phyloP scores from a whole-genome alignment of 306 rosid species.

The Vigna mungo region DNA sequence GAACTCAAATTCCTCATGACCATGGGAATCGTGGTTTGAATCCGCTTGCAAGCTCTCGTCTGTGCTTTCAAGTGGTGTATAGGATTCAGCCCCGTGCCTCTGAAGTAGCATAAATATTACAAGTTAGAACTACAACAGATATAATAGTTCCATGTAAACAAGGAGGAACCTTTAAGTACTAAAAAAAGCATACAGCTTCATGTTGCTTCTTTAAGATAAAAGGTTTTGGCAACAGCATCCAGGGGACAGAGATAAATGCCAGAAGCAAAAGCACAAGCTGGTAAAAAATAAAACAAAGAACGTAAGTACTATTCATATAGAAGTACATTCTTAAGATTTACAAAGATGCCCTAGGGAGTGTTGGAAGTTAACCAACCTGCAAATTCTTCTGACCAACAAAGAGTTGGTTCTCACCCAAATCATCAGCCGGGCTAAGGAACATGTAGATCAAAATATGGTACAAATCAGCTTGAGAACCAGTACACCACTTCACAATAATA shows the following conservation, averaged over 20 bases:
- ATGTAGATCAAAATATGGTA: conserved; percentile 97
- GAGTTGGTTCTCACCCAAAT: conserved; percentile 94
- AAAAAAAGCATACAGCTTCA: conserved; percentile 62
- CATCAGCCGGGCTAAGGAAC: conserved; percentile 94
- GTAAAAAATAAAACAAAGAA: conserved; percentile 39
- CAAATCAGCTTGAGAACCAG: conserved; percentile 93
- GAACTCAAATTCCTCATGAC: conserved; percentile 89
- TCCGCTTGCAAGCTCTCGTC: conserved; percentile 85
- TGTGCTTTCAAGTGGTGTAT: conserved; percentile 65
- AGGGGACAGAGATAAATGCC: conserved; percentile 90
- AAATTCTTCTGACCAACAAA: conserved; percentile 82
- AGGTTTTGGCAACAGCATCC: conserved; percentile 99
- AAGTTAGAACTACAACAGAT: conserved; percentile 49
- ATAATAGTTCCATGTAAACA: conserved; percentile 21
- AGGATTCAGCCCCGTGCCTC: conserved; percentile 83
- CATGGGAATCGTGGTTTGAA: conserved; percentile 75
- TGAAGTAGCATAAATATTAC: conserved; percentile 56
- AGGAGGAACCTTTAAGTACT: not conserved
- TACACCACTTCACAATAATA: conserved; percentile 88
- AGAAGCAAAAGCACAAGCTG: conserved; percentile 79
- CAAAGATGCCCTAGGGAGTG: not conserved
- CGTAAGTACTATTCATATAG: conserved; percentile 25
- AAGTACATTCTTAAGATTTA: not conserved
- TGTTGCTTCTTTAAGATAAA: conserved; percentile 93
- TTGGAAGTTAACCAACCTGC: conserved; percentile 63